Evolutionary conservation across 208 protist genomes (phyloP).

Genomic region (Trypanosoma brucei): DNA sequence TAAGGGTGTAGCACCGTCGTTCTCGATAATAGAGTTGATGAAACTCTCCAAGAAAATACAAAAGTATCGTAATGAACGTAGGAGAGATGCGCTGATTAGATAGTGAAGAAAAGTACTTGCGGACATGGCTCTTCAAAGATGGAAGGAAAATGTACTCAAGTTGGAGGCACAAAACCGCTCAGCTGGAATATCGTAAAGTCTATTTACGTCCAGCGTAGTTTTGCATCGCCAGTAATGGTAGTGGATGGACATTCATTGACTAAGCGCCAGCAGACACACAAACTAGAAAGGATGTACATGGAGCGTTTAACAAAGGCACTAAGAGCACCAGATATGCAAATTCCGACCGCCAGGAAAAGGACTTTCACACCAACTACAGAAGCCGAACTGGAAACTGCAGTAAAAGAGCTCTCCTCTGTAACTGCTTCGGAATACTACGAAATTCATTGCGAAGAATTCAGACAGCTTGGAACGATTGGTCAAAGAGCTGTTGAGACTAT

Average conservation of each 20-base stretch:
- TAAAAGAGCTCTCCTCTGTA: not conserved
- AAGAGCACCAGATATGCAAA: not conserved
- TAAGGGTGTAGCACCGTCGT: not conserved
- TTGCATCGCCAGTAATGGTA: not conserved
- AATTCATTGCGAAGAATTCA: conserved; percentile 1
- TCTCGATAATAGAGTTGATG: too few species aligned
- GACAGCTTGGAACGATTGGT: not conserved
- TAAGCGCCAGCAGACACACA: not conserved
- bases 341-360: not conserved
- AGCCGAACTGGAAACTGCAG: not conserved
- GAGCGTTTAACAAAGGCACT: not conserved
- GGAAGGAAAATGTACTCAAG: not conserved
- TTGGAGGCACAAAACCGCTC: not conserved
- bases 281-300: not conserved
- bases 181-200: conserved; percentile 10
- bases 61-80: not conserved
- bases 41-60: conserved; percentile 10
- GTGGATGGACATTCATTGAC: not conserved
- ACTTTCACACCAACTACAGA: not conserved
- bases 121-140: not conserved
- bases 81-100: not conserved
- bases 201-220: conserved; percentile 3
- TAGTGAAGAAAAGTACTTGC: conserved; percentile 12
- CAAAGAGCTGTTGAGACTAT: conserved; percentile 8
- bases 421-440: not conserved